These are phyloP conservation scores for Phaeotremella skinneri DNA, from an alignment of 768 basidiomycete species.

Conservation along the genomic window DNA sequence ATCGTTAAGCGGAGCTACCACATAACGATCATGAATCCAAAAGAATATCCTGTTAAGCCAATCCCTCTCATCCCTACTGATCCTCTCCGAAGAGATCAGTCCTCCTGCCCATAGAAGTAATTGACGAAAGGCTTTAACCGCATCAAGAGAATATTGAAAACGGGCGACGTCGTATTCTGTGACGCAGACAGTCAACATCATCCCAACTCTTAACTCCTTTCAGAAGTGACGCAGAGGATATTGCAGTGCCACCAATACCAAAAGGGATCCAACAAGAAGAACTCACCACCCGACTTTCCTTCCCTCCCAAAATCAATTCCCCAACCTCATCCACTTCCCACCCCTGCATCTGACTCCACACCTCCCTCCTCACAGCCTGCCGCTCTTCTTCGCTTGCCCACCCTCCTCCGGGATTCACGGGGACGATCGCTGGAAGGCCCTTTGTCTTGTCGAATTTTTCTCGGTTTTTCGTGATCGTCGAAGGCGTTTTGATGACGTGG, in stretches of 20 bases:
- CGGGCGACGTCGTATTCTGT: conserved; percentile 77
- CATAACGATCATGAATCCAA: too few relatives aligned
- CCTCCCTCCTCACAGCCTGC: conserved; percentile 53
- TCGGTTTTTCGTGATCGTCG: conserved; percentile 38
- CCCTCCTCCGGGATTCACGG: conserved; percentile 30
- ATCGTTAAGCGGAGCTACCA: too few relatives aligned
- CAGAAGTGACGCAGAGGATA: too few relatives aligned
- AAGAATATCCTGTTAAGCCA: not conserved
- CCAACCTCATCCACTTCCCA: conserved; percentile 65
- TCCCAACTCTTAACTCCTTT: not conserved
- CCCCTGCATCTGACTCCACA: conserved; percentile 61
- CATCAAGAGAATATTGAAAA: conserved; percentile 72
- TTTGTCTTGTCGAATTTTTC: conserved; percentile 27
- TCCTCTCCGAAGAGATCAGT: conserved; percentile 5
- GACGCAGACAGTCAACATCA: not conserved
- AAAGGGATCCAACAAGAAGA: not conserved
- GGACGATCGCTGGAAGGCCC: conserved; percentile 32
- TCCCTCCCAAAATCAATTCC: conserved; percentile 61
- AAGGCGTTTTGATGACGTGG: conserved; percentile 59
- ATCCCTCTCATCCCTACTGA: not conserved
- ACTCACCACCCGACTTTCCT: conserved; percentile 58
- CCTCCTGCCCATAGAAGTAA: conserved; percentile 68
- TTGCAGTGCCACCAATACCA: not conserved
- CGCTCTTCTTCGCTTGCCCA: conserved; percentile 44
- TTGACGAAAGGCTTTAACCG: conserved; percentile 67